These are phyloP conservation scores for Gloeopeniophorella convolvens DNA, from an alignment of 768 basidiomycete species.

Conservation along the genomic window DNA sequence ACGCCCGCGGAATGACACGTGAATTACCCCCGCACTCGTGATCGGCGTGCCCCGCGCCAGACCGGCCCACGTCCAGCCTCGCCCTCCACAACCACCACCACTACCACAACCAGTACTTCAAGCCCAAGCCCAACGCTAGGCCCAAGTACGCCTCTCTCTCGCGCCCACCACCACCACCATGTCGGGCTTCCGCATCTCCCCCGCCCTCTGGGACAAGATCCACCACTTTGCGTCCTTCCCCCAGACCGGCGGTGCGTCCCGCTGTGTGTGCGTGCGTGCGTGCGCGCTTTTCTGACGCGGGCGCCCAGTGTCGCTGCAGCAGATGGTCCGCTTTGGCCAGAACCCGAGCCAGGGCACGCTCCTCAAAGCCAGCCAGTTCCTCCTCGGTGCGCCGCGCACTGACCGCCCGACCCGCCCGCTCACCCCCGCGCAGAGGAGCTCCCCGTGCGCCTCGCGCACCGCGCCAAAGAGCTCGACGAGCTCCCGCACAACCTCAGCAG, in stretches of 20 bases:
- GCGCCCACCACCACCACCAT: too few relatives aligned
- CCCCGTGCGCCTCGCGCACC: constrained; percentile 89
- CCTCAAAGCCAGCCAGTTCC: constrained; percentile 85
- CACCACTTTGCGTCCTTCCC: constrained; percentile 89
- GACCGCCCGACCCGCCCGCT: neutral
- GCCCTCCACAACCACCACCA: too few relatives aligned
- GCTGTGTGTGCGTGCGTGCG: neutral
- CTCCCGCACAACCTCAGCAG: constrained; percentile 85
- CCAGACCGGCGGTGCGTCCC: constrained; percentile 74
- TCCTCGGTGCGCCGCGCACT: constrained; percentile 51
- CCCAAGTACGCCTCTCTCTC: too few relatives aligned
- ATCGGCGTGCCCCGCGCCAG: too few relatives aligned
- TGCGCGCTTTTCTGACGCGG: neutral
- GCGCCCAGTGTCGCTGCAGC: constrained; percentile 78
- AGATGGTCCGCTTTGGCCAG: constrained; percentile 97
- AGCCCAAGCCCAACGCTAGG: too few relatives aligned
- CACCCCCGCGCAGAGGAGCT: constrained; percentile 62
- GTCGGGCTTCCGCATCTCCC: constrained; percentile 62
- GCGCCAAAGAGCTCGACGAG: constrained; percentile 92
- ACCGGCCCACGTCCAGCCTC: too few relatives aligned
- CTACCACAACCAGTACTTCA: too few relatives aligned
- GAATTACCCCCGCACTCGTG: too few relatives aligned
- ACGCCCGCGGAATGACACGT: too few relatives aligned
- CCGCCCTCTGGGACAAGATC: constrained; percentile 82
- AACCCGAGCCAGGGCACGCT: constrained; percentile 93